Evolutionary conservation across 495 filamentous ascomycete genomes (phyloP).

Genomic region (Neurospora sp.): DNA sequence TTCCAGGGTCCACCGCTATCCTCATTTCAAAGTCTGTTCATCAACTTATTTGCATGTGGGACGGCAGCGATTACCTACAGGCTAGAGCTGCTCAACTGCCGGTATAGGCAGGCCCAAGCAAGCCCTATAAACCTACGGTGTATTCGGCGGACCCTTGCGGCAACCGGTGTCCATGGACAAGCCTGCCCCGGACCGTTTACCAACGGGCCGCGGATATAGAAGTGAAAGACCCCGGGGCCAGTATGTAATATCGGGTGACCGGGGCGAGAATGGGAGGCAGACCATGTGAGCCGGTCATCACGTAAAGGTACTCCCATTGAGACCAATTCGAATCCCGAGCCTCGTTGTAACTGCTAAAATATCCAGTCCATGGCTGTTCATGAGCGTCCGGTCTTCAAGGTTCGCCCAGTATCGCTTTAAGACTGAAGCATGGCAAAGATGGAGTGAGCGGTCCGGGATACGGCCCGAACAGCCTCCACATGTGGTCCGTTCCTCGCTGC

Average conservation of each 20-base stretch:
- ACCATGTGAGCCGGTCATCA: not conserved
- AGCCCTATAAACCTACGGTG: not conserved
- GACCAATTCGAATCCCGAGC: not conserved
- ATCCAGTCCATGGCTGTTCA: not conserved
- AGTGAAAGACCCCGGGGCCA: not conserved
- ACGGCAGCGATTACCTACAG: not conserved
- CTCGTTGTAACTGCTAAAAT: not conserved
- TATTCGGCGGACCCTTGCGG: not conserved
- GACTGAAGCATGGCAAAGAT: not conserved
- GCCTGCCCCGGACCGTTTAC: not conserved
- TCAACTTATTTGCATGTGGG: not conserved
- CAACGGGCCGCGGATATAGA: not conserved
- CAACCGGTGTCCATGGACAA: not conserved
- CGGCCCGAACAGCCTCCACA: not conserved
- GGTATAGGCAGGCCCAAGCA: not conserved
- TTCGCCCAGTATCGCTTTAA: not conserved
- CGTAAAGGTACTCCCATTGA: not conserved
- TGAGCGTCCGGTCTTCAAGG: not conserved
- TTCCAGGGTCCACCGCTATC: not conserved
- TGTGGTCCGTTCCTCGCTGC: not conserved
- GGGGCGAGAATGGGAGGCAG: not conserved
- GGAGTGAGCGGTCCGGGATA: not conserved
- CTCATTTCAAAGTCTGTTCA: not conserved
- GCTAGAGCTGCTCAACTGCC: not conserved
- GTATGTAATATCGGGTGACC: not conserved